Evolutionary conservation across 2,329 filamentous ascomycete species (phyloP).

Genomic region (Alternaria incomplexa): DNA sequence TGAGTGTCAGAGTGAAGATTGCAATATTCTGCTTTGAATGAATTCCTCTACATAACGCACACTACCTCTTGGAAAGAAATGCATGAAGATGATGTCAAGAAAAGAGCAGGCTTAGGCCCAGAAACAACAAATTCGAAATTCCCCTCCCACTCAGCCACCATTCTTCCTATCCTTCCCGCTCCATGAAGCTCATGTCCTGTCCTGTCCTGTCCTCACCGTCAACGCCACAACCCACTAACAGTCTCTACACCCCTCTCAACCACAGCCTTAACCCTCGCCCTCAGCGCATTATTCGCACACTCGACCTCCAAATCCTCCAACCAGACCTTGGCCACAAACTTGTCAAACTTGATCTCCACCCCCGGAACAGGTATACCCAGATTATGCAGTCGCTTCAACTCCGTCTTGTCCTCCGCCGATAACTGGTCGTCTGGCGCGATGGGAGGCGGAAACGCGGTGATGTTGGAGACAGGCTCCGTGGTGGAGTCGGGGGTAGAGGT

Average conservation of each 20-base stretch:
- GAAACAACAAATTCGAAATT: too few relatives aligned
- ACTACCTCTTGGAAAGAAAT: too few relatives aligned
- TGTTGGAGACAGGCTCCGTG: constrained; percentile 12
- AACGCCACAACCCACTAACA: constrained; percentile 55
- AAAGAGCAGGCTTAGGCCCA: too few relatives aligned
- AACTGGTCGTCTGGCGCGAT: constrained; percentile 4
- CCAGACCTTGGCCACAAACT: constrained; percentile 87
- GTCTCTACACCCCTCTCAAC: constrained; percentile 90
- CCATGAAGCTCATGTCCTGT: too few relatives aligned
- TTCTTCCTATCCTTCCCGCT: too few relatives aligned
- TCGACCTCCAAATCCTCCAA: constrained; percentile 91
- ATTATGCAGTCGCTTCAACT: constrained; percentile 79
- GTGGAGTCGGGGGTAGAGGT: constrained; percentile 2
- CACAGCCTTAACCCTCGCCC: constrained; percentile 84
- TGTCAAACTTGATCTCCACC: constrained; percentile 84
- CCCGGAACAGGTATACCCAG: constrained; percentile 91
- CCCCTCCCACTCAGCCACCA: too few relatives aligned
- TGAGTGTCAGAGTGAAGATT: too few relatives aligned
- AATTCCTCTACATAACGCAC: too few relatives aligned
- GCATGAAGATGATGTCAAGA: too few relatives aligned
- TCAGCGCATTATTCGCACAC: constrained; percentile 76
- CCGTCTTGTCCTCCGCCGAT: constrained; percentile 48
- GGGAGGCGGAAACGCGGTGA: constrained; percentile 1
- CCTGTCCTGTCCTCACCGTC: too few relatives aligned
- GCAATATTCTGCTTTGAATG: too few relatives aligned